Percentiles rank a stretch among this genome's conserved stretches.
Conservation (phyloP, 2,329 filamentous ascomycete species). For the Cladosporium sp. region DNA sequence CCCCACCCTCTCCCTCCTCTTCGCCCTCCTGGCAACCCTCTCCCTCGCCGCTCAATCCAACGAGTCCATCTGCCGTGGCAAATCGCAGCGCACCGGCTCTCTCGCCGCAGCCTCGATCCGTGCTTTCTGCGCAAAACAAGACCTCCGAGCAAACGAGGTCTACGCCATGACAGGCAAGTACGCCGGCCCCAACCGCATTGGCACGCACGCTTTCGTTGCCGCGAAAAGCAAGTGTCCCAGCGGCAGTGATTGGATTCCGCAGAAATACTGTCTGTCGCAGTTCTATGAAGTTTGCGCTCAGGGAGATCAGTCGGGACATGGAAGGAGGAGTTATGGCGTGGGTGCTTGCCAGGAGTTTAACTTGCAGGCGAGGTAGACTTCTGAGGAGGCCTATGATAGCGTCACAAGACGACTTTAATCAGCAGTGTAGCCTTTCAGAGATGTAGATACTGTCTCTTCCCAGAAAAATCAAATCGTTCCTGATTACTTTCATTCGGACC, state of each 20-base stretch:
- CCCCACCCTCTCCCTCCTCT: background rate
- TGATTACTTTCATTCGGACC: too few relatives aligned
- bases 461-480: too few relatives aligned
- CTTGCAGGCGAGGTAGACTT: background rate
- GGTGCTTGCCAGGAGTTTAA: constrained; percentile 2
- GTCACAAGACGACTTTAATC: too few relatives aligned
- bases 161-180: background rate
- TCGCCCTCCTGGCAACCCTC: background rate
- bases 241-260: background rate
- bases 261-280: background rate
- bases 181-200: background rate
- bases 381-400: too few relatives aligned
- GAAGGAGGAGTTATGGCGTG: constrained; percentile 3
- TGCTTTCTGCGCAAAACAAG: background rate
- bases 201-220: constrained; percentile 7
- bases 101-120: constrained; percentile 3
- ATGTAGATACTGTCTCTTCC: too few relatives aligned
- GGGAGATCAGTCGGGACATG: background rate
- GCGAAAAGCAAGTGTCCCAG: background rate
- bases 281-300: background rate
- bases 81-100: constrained; percentile 6
- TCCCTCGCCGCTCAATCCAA: constrained; percentile 8
- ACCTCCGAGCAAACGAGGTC: background rate
- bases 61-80: constrained; percentile 1
- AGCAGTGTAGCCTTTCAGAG: too few relatives aligned